Base-by-base conservation (phyloP, 345 rosid species). In the Conringia planisiliqua region DNA sequence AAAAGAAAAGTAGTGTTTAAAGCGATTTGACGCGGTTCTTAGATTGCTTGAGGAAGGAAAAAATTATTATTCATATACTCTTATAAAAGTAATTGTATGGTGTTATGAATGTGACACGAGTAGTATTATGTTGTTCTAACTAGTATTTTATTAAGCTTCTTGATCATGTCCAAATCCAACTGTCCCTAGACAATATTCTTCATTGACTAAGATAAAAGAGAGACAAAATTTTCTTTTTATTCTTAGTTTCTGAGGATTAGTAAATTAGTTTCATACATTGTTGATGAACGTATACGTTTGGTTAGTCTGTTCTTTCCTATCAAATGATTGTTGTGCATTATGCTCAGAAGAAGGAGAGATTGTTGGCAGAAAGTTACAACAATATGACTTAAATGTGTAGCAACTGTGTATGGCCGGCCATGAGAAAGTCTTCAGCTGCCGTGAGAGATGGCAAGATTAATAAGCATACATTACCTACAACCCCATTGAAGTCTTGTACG, bases 31-130 rank as follows among this genome's bases (percentile, higher is more conserved):
- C 65, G 64, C 71, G 65, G 77, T 55, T 73, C 51, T 54, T 38
- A 48, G 8, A 38, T 72, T 62, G 69, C 76, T 72, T 72, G 55
- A 62, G 32, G 35, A 72, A 72, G 76, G 14, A 27, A 62, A 72
- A 16, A 62, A 36, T 38, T 0, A 50, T 51, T 61, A 51, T 72
- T 62, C 76, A 62, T 39, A 22, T 18, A 32, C 11, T 20, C 33
- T 30, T 54, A 55, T 26, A 62, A 51, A 62, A 61, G 12, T 59
- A 4, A 5, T 22, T 47, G n/a, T 0, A 6, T 10, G 32, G 43
- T 12, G n/a, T 3, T 66, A 18, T 58, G 33, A 48, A 62, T 51
- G 63, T 50, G 78, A 67, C 78, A 75, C 73, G 62, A 67, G 59
- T 27, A 29, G 42, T 30, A 73, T 18, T 17, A 47, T 9, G 46